Percentiles rank a stretch among this genome's conserved stretches.
These are phyloP conservation scores for Phytophthora podocarpi DNA, from an alignment of 352 stramenopile genomes.

Conservation along the genomic window DNA sequence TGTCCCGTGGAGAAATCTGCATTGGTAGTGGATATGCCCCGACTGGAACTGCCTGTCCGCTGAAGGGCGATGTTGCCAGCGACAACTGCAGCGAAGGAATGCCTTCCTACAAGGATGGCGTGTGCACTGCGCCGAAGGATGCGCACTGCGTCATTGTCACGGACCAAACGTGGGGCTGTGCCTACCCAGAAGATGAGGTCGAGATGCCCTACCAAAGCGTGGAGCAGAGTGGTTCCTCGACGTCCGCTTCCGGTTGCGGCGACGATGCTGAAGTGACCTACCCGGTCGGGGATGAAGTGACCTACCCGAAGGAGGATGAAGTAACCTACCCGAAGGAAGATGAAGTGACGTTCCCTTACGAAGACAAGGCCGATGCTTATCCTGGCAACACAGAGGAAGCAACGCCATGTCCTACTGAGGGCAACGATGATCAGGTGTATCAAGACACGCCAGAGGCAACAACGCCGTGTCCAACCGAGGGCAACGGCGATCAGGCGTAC, in stretches of 20 bases:
- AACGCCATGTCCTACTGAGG: constrained; percentile 15
- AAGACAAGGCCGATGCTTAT: neutral
- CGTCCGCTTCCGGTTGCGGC: constrained; percentile 16
- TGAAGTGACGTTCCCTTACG: constrained; percentile 22
- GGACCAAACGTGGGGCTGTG: constrained; percentile 36
- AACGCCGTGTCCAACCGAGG: too few relatives aligned
- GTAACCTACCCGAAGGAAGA: constrained; percentile 24
- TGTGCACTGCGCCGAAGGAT: constrained; percentile 40
- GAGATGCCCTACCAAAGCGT: constrained; percentile 7
- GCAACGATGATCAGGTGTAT: too few relatives aligned
- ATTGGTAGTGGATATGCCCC: constrained; percentile 14
- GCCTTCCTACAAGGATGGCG: constrained; percentile 39
- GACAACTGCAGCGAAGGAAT: constrained; percentile 36
- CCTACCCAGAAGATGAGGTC: constrained; percentile 8
- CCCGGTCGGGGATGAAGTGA: constrained; percentile 5
- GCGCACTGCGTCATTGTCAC: constrained; percentile 45
- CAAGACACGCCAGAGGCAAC: too few relatives aligned
- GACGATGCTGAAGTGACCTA: constrained; percentile 30
- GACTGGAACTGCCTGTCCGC: constrained; percentile 32
- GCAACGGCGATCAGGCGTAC: neutral
- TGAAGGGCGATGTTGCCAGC: constrained; percentile 36
- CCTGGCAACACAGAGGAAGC: neutral
- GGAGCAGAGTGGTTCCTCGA: neutral
- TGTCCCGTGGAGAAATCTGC: constrained; percentile 24
- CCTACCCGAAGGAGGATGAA: too few relatives aligned